Evolutionary conservation across 371 early-diverging fungal species (phyloP).

Genomic region (Mortierella polycephala): DNA sequence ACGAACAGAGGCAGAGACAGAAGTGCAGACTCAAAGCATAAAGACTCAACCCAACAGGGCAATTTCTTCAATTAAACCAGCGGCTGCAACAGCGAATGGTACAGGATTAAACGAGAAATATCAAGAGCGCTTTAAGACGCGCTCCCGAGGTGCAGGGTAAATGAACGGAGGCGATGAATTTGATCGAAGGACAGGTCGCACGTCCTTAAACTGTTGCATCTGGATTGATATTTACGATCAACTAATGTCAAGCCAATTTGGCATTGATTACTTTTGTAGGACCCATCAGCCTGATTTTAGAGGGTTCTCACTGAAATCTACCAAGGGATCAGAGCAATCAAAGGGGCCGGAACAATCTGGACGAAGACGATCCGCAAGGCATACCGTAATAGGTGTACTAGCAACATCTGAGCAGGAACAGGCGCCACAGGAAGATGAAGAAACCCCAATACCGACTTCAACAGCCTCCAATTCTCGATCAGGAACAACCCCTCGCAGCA

Average conservation of each 20-base stretch:
- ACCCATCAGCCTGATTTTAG: constrained; percentile 34
- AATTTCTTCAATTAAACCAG: too few species aligned
- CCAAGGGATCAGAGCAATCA: neutral
- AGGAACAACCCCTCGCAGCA: neutral
- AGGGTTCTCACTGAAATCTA: constrained; percentile 31
- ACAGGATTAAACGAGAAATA: constrained; percentile 34
- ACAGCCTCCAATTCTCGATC: neutral
- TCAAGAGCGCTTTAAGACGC: constrained; percentile 34
- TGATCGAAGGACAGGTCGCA: too few species aligned
- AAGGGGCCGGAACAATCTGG: constrained; percentile 6
- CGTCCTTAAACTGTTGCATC: too few species aligned
- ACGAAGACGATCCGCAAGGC: neutral
- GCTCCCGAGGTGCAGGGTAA: constrained; percentile 50
- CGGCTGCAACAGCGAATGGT: neutral
- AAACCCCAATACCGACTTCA: neutral
- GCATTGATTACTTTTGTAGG: constrained; percentile 1
- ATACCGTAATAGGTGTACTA: neutral
- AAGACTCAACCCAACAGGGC: neutral
- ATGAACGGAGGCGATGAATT: neutral
- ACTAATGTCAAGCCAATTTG: neutral
- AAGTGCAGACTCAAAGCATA: neutral
- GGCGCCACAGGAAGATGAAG: neutral
- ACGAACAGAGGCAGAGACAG: neutral
- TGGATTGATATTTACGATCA: neutral
- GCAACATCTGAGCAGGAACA: neutral